Evolutionary conservation across 2,329 filamentous ascomycete genomes (phyloP), one percentile per base, ranked within the genome.

Genomic region (Huntiella bhutanensis): DNA sequence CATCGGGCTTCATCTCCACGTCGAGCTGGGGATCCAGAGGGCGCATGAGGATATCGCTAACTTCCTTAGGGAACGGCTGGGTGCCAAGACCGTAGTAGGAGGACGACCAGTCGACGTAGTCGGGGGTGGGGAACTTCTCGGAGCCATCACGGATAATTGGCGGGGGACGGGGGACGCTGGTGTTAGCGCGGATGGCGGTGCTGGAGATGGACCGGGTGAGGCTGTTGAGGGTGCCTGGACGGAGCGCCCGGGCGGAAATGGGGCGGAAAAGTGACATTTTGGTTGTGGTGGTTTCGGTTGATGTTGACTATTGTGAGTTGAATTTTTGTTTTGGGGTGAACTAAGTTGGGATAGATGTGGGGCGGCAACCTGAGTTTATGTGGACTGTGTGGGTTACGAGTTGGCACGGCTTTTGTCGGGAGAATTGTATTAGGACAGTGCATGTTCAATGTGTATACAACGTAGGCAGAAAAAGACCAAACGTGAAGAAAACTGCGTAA

Each of bases 1-100:
- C 91, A 64, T 98, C 91, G 32, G 91, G 88, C 67, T 98, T 98
- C 59, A 98, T 81, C 67, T 98, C 91, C 47, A 98, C 78, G 62
- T 96, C 88, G 17, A 48, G 13, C 41, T 78, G 71, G 0, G 72
- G 64, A 46, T 75, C 65, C 10, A 93, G 60, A 1, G 78, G 76
- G 48, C 73, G 67, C 51, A 82, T 71, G 41, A 95, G 69, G 15
- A 83, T 70, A 12, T 75, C 69, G 7, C 74, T 70, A 45, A 80
- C 73, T 61, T 86, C 79, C 40, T 75, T 64, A 3, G 76, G 67
- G 60, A 94, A 93, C 0, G 84, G 71, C 33, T 67, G 66, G 0
- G 71, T 69, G 33, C 78, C 80, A 13, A 94, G 73, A 10, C 84
- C 83, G 60, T 88, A 77, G 66, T 80, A 94, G 11, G 83, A 92